Evolutionary conservation across 805 yeast genomes (phyloP).

Genomic region (Pichia membranifaciens): DNA sequence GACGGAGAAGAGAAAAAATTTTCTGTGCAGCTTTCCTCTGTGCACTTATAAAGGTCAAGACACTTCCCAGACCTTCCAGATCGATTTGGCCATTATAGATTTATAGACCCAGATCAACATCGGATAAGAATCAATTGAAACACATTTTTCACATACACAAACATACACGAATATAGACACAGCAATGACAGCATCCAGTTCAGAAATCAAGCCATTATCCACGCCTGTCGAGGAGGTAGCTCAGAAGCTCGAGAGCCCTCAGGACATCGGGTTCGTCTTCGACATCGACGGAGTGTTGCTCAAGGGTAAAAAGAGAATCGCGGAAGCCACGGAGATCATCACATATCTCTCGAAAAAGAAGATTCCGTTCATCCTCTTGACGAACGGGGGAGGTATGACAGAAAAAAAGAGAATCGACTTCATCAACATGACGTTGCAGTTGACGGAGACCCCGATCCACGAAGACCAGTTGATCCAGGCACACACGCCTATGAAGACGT

Average conservation of each 20-base stretch:
- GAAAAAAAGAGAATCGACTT: constrained; percentile 45
- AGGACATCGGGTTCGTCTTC: constrained; percentile 31
- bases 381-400: constrained; percentile 79
- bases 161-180: not conserved
- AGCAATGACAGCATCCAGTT: not conserved
- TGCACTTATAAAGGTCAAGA: too few species aligned
- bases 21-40: too few species aligned
- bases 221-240: constrained; percentile 13
- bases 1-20: too few species aligned
- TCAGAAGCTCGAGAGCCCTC: constrained; percentile 8
- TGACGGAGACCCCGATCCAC: constrained; percentile 39
- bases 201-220: constrained; percentile 11
- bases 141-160: not conserved
- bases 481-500: constrained; percentile 76
- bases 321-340: constrained; percentile 54
- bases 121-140: too few species aligned
- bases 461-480: constrained; percentile 72
- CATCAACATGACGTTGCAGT: constrained; percentile 35
- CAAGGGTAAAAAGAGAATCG: constrained; percentile 64
- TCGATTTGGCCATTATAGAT: too few species aligned
- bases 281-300: constrained; percentile 83
- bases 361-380: constrained; percentile 76
- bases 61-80: too few species aligned
- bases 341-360: constrained; percentile 39
- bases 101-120: too few species aligned